Conservation (phyloP, 2,329 filamentous ascomycete genomes). For the Aspergillus spinulosporus region DNA sequence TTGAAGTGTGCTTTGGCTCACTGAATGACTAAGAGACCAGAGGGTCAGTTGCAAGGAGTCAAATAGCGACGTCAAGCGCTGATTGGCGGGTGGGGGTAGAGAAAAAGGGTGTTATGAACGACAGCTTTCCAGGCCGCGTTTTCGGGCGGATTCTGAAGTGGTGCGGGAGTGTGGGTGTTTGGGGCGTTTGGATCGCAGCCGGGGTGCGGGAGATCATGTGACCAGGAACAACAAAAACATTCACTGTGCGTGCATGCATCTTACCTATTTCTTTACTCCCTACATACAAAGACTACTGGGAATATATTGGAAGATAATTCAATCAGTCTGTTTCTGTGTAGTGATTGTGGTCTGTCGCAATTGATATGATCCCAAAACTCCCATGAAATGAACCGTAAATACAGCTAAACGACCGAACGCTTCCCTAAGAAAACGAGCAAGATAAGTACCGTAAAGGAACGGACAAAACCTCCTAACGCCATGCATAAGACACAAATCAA, state of each 20-base stretch:
- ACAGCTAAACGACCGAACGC: slow-evolving; percentile 19
- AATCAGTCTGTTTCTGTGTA: slow-evolving; percentile 1
- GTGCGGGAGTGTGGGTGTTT: slow-evolving; percentile 3
- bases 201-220: slow-evolving; percentile 3
- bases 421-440: slow-evolving; percentile 6
- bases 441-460: slow-evolving; percentile 7
- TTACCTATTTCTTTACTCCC: background rate
- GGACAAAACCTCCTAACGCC: slow-evolving; percentile 26
- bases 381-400: slow-evolving; percentile 14
- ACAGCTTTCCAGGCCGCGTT: slow-evolving; percentile 38
- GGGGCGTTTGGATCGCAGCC: background rate
- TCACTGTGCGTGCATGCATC: background rate
- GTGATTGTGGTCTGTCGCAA: slow-evolving; percentile 4
- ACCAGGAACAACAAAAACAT: background rate
- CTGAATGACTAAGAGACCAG: slow-evolving; percentile 31
- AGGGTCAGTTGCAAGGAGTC: slow-evolving; percentile 19
- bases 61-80: slow-evolving; percentile 28
- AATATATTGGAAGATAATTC: background rate
- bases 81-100: slow-evolving; percentile 35
- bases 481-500: slow-evolving; percentile 11
- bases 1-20: slow-evolving; percentile 8
- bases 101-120: slow-evolving; percentile 44
- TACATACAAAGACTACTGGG: background rate
- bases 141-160: slow-evolving; percentile 16
- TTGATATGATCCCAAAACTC: slow-evolving; percentile 19